phyloP scores from a whole-genome alignment of 2,329 filamentous ascomycete genomes.

The Coniochaeta ligniaria region DNA sequence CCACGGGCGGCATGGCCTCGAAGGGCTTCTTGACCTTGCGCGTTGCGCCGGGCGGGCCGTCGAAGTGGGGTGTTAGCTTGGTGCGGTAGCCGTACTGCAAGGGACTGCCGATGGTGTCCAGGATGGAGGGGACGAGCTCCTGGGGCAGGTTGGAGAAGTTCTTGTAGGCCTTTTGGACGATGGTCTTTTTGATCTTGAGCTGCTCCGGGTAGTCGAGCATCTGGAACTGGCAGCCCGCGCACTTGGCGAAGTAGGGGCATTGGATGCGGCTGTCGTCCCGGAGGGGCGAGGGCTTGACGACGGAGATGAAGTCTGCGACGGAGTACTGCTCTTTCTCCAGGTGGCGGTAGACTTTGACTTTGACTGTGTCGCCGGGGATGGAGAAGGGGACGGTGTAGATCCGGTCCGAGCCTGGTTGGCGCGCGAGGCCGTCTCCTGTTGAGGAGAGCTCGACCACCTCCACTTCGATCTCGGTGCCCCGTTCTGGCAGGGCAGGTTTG shows the following conservation, averaged over 20 bases:
- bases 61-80: constrained; percentile 94
- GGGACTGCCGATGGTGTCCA: constrained; percentile 83
- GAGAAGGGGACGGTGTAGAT: constrained; percentile 87
- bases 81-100: constrained; percentile 91
- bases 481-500: constrained; percentile 46
- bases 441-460: constrained; percentile 80
- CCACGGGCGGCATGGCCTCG: constrained; percentile 66
- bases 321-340: constrained; percentile 59
- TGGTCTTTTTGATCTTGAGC: constrained; percentile 72
- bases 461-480: constrained; percentile 71
- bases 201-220: constrained; percentile 90
- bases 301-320: constrained; percentile 73
- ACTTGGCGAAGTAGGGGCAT: constrained; percentile 82
- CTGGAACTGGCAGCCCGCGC: constrained; percentile 93
- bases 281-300: constrained; percentile 64
- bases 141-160: constrained; percentile 83
- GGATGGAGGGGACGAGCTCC: constrained; percentile 66
- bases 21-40: constrained; percentile 47
- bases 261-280: constrained; percentile 71
- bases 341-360: constrained; percentile 73
- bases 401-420: constrained; percentile 54
- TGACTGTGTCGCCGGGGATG: constrained; percentile 74
- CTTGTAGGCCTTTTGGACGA: constrained; percentile 84
- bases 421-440: constrained; percentile 82
- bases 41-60: constrained; percentile 58